phyloP scores from a whole-genome alignment of 768 basidiomycete species.

The Trametes meyenii region DNA sequence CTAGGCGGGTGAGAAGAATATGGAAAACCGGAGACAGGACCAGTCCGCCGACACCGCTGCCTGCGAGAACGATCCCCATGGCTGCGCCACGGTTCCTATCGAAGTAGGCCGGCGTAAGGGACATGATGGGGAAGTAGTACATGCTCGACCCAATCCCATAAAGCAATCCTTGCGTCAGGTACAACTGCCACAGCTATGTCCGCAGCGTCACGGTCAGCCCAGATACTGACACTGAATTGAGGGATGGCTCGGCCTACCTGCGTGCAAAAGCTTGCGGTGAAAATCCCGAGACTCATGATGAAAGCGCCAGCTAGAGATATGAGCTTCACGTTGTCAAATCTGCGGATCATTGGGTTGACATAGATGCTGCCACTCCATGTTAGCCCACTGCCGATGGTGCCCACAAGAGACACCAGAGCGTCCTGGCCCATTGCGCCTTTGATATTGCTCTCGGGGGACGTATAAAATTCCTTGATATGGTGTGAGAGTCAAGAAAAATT shows the following conservation, averaged over 20 bases:
- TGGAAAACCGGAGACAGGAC: conserved; percentile 46
- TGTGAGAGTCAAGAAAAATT: neutral
- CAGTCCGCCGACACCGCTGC: conserved; percentile 47
- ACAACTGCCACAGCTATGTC: conserved; percentile 47
- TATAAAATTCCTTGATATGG: conserved; percentile 44
- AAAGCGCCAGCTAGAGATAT: conserved; percentile 42
- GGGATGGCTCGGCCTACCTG: conserved; percentile 28
- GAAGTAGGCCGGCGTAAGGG: conserved; percentile 46
- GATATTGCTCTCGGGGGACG: conserved; percentile 41
- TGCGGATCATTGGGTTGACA: conserved; percentile 44
- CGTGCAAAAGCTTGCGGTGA: conserved; percentile 44
- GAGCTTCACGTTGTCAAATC: conserved; percentile 36
- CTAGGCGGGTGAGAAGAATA: conserved; percentile 38
- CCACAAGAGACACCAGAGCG: conserved; percentile 45
- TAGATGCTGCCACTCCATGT: conserved; percentile 51
- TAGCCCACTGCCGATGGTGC: conserved; percentile 46
- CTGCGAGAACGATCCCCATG: conserved; percentile 46
- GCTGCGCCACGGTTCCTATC: conserved; percentile 49
- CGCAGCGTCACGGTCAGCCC: neutral
- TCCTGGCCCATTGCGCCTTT: conserved; percentile 40
- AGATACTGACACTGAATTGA: neutral
- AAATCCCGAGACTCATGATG: conserved; percentile 46
- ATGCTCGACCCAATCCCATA: conserved; percentile 48
- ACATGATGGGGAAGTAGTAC: conserved; percentile 49
- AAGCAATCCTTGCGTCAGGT: conserved; percentile 44